Percentiles rank a stretch among this genome's conserved stretches.
These are phyloP conservation scores for Acer yangbiense DNA, from an alignment of 345 rosid species.

Conservation along the genomic window DNA sequence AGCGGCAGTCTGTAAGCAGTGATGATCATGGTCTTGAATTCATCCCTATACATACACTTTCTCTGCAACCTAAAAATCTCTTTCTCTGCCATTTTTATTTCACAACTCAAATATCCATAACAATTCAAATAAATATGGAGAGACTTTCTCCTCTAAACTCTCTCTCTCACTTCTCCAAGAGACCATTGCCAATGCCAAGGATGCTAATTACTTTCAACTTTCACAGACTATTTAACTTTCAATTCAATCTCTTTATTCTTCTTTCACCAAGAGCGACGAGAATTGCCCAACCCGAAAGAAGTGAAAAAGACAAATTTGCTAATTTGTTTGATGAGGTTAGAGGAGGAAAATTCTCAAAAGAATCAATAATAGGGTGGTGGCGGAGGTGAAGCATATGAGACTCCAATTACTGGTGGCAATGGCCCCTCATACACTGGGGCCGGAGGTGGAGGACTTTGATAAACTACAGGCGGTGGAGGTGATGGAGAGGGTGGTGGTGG, in stretches of 20 bases:
- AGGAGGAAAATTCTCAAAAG: constrained; percentile 59
- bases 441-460: constrained; percentile 56
- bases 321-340: constrained; percentile 33
- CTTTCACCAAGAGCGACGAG: constrained; percentile 46
- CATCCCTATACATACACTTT: constrained; percentile 64
- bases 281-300: constrained; percentile 40
- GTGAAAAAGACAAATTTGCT: constrained; percentile 19
- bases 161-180: constrained; percentile 18
- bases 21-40: constrained; percentile 40
- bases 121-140: constrained; percentile 58
- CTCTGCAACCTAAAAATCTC: constrained; percentile 51
- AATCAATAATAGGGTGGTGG: constrained; percentile 98
- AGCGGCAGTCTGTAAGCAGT: constrained; percentile 21
- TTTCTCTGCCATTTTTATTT: constrained; percentile 46
- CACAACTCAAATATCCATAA: constrained; percentile 50
- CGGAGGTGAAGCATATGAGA: constrained; percentile 96
- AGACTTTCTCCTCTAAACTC: constrained; percentile 52
- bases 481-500: constrained; percentile 44
- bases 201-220: constrained; percentile 10
- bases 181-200: neutral
- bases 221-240: constrained; percentile 18
- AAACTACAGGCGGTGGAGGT: constrained; percentile 30
- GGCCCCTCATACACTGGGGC: constrained; percentile 80
- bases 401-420: constrained; percentile 78
- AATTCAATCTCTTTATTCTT: constrained; percentile 18